Evolutionary conservation across 2,329 filamentous ascomycete genomes (phyloP).

Genomic region (Microcera coccophila): DNA sequence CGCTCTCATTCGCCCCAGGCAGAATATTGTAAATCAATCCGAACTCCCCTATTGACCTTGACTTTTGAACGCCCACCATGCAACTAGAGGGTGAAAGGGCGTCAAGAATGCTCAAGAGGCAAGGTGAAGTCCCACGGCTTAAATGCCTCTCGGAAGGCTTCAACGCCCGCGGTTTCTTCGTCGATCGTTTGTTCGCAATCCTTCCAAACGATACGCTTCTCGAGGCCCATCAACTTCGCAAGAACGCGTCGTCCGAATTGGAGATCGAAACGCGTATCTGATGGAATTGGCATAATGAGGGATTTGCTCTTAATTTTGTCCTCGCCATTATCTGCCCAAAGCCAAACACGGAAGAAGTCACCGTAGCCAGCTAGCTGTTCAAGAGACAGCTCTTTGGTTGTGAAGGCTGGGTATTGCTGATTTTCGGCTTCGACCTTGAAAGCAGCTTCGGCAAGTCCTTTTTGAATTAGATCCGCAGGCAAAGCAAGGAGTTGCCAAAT

Average conservation of each 20-base stretch:
- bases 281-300: slow-evolving; percentile 69
- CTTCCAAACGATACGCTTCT: slow-evolving; percentile 77
- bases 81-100: background rate
- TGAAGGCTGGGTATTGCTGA: slow-evolving; percentile 50
- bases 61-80: background rate
- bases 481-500: slow-evolving; percentile 94
- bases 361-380: slow-evolving; percentile 45
- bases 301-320: slow-evolving; percentile 56
- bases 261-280: slow-evolving; percentile 75
- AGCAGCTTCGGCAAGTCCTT: slow-evolving; percentile 77
- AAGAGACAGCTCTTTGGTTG: slow-evolving; percentile 46
- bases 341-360: slow-evolving; percentile 79
- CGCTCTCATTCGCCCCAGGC: slow-evolving; percentile 18
- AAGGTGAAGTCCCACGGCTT: slow-evolving; percentile 80
- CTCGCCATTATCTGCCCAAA: slow-evolving; percentile 62
- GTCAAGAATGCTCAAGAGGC: slow-evolving; percentile 14
- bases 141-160: slow-evolving; percentile 76
- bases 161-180: slow-evolving; percentile 76
- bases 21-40: slow-evolving; percentile 5
- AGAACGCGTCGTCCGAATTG: slow-evolving; percentile 87
- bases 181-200: slow-evolving; percentile 73
- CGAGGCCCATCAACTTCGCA: slow-evolving; percentile 79
- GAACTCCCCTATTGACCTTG: background rate
- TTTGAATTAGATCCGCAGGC: slow-evolving; percentile 60
- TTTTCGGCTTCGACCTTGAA: slow-evolving; percentile 90